Percentiles rank a stretch among this genome's conserved stretches.
phyloP scores from a whole-genome alignment of 352 stramenopile species.

The Phytophthora cryptogea region DNA sequence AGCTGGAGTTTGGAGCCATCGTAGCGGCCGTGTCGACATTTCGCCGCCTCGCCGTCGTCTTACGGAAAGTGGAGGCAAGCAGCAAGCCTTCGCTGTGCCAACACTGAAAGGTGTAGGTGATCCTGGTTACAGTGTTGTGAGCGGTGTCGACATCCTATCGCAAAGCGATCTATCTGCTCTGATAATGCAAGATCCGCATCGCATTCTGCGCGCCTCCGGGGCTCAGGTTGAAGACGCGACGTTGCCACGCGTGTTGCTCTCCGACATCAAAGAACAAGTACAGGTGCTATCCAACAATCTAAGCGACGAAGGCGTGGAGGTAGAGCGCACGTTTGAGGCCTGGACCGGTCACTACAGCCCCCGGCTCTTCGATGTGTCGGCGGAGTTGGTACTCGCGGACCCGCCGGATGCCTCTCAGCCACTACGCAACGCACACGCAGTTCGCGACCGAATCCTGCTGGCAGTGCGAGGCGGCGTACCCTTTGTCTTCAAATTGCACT shows the following conservation, averaged over 20 bases:
- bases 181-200: constrained; percentile 26
- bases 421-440: constrained; percentile 50
- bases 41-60: constrained; percentile 3
- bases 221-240: constrained; percentile 21
- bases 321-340: constrained; percentile 46
- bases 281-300: constrained; percentile 24
- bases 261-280: constrained; percentile 57
- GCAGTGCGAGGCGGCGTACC: constrained; percentile 54
- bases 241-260: constrained; percentile 52
- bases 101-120: constrained; percentile 57
- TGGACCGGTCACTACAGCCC: constrained; percentile 77
- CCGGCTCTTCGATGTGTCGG: constrained; percentile 64
- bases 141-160: constrained; percentile 31
- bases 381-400: constrained; percentile 67
- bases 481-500: constrained; percentile 70
- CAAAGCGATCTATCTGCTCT: constrained; percentile 32
- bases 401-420: constrained; percentile 57
- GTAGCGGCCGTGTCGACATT: constrained; percentile 37
- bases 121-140: constrained; percentile 39
- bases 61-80: constrained; percentile 4
- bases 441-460: constrained; percentile 65
- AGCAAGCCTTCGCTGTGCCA: constrained; percentile 27
- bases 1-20: constrained; percentile 51
- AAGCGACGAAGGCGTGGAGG: constrained; percentile 1
- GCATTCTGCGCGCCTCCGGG: constrained; percentile 29